These are phyloP conservation scores for Sclerotinia glacialis DNA, from an alignment of 2,329 filamentous ascomycete genomes.

Conservation along the genomic window DNA sequence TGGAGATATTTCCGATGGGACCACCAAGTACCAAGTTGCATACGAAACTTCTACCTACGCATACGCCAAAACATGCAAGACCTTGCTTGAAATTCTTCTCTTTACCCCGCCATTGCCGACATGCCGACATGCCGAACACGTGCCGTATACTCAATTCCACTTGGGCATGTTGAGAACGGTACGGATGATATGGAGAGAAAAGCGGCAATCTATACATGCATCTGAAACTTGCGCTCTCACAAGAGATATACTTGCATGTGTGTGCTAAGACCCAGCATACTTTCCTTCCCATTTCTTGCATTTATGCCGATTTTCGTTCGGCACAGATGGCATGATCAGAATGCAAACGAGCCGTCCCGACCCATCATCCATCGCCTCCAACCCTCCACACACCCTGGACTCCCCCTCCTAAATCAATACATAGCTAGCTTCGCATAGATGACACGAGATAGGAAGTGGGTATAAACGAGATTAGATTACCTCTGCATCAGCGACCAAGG, in stretches of 20 bases:
- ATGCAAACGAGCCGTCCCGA: not conserved
- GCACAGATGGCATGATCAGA: not conserved
- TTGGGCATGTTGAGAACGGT: no score
- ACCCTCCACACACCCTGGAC: no score
- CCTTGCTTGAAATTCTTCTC: not conserved
- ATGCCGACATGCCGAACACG: conserved; percentile 1
- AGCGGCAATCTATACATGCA: not conserved
- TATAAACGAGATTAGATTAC: conserved; percentile 3
- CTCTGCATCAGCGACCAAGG: no score
- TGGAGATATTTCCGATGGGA: not conserved
- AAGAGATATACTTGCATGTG: not conserved
- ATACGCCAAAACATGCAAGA: not conserved
- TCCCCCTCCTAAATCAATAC: not conserved
- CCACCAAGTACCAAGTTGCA: not conserved
- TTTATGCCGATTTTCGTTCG: conserved; percentile 5
- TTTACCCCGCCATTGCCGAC: not conserved
- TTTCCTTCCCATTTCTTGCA: not conserved
- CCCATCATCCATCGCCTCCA: not conserved
- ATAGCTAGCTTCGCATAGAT: not conserved
- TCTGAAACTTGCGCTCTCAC: not conserved
- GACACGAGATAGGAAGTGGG: not conserved
- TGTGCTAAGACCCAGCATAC: not conserved
- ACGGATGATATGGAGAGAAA: not conserved
- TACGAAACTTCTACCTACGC: not conserved
- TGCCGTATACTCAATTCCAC: no score